Evolutionary conservation across 257 asterid species (phyloP), one percentile per base, ranked within the genome.

Genomic region (Scutellaria galericulata): DNA sequence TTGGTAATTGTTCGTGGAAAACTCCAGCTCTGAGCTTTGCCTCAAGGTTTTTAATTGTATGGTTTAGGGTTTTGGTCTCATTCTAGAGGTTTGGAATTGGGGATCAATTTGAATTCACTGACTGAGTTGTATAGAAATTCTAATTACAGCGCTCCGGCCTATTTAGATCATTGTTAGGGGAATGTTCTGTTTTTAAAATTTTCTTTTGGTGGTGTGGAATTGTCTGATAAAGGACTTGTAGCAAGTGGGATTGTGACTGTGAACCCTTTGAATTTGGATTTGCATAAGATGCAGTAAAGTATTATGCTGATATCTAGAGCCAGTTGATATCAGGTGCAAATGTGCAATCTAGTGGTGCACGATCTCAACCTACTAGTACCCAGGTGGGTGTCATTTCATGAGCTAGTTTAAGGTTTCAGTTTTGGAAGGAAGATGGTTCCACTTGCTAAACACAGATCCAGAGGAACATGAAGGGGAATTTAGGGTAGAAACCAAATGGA

Each of bases 51-150:
- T 42, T 44, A 66, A 71, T n/a, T 70, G 64, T 35, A 42, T 66
- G 24, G 40, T 27, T 64, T 70, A 69, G 81, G 79, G 83, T 73
- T 73, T 76, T 9, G 52, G 27, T 68, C 73, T 64, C 31, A 42
- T 39, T 3, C 12, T 45, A 12, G 22, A 50, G 11, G 22, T 13
- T 41, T 2, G 31, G 35, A 48, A 39, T 41, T 60, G 13, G 59
- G 81, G 73, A 47, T 77, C 70, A 13, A 8, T 47, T 60, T 62
- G 9, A 20, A 64, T 44, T 69, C 39, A 18, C 35, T 68, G 70
- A 56, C 72, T n/a, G 52, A 56, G 27, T 37, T 42, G 22, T 27
- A 11, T 1, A 18, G 39, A 10, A 20, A 11, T 13, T 62, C 63
- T 9, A 22, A 54, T 53, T 55, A 22, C 31, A 54, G 35, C 18